phyloP scores from a whole-genome alignment of 345 rosid species.

The Murraya paniculata region DNA sequence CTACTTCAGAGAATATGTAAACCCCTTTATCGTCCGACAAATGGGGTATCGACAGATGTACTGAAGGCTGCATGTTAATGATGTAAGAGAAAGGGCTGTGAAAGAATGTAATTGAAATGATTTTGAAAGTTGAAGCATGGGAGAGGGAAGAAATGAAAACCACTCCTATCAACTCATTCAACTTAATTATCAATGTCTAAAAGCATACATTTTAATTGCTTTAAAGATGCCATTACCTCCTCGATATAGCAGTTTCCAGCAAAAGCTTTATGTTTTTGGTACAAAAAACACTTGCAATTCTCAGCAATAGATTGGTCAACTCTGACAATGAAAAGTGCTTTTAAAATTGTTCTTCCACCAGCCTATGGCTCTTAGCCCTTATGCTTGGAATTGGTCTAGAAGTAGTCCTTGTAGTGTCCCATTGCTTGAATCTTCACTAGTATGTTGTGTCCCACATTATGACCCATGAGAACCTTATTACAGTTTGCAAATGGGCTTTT shows the following conservation, averaged over 20 bases:
- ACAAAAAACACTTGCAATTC: no score
- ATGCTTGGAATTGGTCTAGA: not conserved
- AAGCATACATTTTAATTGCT: not conserved
- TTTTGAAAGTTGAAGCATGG: not conserved
- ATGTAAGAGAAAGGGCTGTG: not conserved
- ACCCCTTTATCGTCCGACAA: constrained; percentile 14
- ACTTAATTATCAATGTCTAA: not conserved
- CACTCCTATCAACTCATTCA: not conserved
- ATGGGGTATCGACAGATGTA: constrained; percentile 17
- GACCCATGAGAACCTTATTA: not conserved
- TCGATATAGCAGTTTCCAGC: no score
- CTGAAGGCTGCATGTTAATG: not conserved
- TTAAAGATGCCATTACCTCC: not conserved
- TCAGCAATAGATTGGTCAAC: no score
- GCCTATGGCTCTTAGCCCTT: not conserved
- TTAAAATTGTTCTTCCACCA: not conserved
- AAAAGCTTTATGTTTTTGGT: no score
- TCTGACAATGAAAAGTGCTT: no score
- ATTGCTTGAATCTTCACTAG: not conserved
- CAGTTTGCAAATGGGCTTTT: not conserved
- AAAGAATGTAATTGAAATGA: not conserved
- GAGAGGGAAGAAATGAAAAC: not conserved
- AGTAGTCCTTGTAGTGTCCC: not conserved
- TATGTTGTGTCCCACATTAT: not conserved
- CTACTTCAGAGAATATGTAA: not conserved